Evolutionary conservation across 1,139 yeast genomes (phyloP).

Genomic region (Pichia sp.): DNA sequence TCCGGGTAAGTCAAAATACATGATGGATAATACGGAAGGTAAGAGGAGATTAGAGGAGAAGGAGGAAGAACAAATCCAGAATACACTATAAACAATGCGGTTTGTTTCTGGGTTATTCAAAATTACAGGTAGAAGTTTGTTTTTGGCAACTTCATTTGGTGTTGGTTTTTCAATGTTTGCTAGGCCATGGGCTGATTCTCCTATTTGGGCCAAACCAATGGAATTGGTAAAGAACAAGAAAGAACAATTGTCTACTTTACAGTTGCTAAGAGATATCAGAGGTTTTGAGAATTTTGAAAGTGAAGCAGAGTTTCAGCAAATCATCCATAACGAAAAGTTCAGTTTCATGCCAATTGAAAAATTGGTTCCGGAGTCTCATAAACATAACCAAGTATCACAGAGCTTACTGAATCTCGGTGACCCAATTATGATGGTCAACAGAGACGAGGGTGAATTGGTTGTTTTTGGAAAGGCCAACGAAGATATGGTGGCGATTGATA

Average conservation of each 20-base stretch:
- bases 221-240: constrained; percentile 5
- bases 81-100: constrained; percentile 1
- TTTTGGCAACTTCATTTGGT: constrained; percentile 26
- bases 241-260: neutral
- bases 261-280: neutral
- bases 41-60: neutral
- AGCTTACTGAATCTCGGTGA: constrained; percentile 50
- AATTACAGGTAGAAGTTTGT: constrained; percentile 1
- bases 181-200: constrained; percentile 36
- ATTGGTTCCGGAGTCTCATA: constrained; percentile 54
- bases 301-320: constrained; percentile 25
- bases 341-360: constrained; percentile 30
- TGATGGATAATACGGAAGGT: neutral
- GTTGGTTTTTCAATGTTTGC: constrained; percentile 38
- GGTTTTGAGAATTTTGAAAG: neutral
- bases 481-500: constrained; percentile 52
- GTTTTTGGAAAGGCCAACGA: constrained; percentile 37
- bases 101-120: neutral
- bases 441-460: constrained; percentile 38
- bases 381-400: constrained; percentile 52
- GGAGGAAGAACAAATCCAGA: neutral
- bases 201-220: constrained; percentile 23
- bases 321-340: constrained; percentile 22
- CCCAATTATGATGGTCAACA: constrained; percentile 49
- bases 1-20: neutral